Evolutionary conservation across 257 asterid species (phyloP).

Genomic region (Nicotiana noctiflora): DNA sequence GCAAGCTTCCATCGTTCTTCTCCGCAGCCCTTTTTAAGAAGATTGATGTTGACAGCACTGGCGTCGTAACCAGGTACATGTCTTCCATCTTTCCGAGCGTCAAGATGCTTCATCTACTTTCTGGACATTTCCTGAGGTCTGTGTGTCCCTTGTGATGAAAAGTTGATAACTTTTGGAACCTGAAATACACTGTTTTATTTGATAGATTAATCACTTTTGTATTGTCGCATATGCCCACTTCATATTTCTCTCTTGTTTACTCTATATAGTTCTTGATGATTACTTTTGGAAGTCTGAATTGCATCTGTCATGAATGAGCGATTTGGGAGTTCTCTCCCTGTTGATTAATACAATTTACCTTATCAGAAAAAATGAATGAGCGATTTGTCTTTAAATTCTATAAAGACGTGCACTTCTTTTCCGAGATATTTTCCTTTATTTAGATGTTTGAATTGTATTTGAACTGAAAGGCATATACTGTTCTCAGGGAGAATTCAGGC

Average conservation of each 20-base stretch:
- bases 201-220: background rate
- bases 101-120: background rate
- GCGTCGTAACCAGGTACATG: constrained; percentile 74
- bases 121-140: background rate
- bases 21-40: constrained; percentile 71
- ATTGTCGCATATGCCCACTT: background rate
- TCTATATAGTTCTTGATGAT: background rate
- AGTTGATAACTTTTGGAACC: constrained; percentile 8
- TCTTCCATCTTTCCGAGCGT: background rate
- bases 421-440: background rate
- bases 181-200: background rate
- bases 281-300: background rate
- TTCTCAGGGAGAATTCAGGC: background rate
- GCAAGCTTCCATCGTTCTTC: constrained; percentile 99
- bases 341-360: no score
- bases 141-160: background rate
- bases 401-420: background rate
- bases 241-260: background rate
- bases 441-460: background rate
- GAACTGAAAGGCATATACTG: background rate
- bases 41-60: constrained; percentile 66
- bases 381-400: background rate
- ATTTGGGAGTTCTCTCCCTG: background rate
- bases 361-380: background rate
- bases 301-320: background rate